Evolutionary conservation across 225 moss, liverwort and hornwort genomes (phyloP).

Genomic region (Bryum argenteum): DNA sequence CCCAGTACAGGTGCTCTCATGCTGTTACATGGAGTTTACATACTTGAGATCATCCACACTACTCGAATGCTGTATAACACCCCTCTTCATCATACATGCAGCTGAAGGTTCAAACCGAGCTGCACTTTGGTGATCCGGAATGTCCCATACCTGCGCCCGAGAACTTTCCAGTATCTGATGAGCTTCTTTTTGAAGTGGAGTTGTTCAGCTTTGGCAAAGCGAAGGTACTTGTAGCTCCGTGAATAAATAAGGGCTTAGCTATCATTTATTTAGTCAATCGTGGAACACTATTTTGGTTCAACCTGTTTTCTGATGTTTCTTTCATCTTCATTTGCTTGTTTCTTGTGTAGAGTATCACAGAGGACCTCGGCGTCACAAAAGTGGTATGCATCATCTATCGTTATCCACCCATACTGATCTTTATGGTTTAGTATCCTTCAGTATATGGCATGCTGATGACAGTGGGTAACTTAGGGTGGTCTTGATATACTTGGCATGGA

Average conservation of each 20-base stretch:
- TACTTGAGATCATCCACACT: constrained; percentile 20
- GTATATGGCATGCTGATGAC: constrained; percentile 14
- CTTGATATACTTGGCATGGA: neutral
- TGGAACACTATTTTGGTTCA: neutral
- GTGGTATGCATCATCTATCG: constrained; percentile 44
- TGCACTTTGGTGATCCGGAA: constrained; percentile 94
- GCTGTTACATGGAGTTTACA: constrained; percentile 18
- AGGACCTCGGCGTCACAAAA: constrained; percentile 61
- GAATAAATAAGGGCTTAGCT: neutral
- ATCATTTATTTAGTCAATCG: neutral
- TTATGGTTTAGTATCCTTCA: constrained; percentile 18
- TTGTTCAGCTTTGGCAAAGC: constrained; percentile 72
- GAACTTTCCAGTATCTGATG: constrained; percentile 69
- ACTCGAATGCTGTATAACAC: constrained; percentile 27
- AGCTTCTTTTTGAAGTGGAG: constrained; percentile 83
- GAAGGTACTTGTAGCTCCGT: constrained; percentile 50
- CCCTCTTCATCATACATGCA: constrained; percentile 44
- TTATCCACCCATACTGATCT: constrained; percentile 13
- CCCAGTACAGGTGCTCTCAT: constrained; percentile 20
- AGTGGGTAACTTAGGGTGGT: constrained; percentile 3
- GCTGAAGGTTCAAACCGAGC: constrained; percentile 82
- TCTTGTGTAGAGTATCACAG: constrained; percentile 53
- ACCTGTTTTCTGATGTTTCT: neutral
- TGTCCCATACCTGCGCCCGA: constrained; percentile 75
- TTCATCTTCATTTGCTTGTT: constrained; percentile 27